A percentile compares a stretch with the other conserved stretches of the same genome.
Conservation (phyloP, 768 basidiomycete genomes). For the Mycena vitilis region DNA sequence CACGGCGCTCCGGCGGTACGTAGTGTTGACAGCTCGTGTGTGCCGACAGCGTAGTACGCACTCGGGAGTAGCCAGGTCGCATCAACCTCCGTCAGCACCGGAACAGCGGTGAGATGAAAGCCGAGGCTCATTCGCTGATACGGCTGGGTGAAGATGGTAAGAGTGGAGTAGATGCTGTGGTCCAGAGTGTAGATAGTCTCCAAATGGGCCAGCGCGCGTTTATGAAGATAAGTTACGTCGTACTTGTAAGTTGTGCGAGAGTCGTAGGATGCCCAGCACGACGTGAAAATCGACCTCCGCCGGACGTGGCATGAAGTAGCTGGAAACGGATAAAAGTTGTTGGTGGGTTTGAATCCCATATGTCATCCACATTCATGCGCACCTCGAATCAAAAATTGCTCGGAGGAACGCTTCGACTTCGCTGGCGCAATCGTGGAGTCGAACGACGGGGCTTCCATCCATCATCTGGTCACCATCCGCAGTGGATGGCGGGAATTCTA, state of each 20-base stretch:
- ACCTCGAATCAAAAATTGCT: not conserved
- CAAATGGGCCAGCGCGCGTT: not conserved
- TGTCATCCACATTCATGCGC: not conserved
- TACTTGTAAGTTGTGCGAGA: conserved; percentile 7
- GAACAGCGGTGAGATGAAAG: not conserved
- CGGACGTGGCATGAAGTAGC: conserved; percentile 2
- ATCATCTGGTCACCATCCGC: not conserved
- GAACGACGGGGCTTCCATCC: not conserved
- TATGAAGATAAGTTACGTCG: not conserved
- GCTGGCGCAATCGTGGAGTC: not conserved
- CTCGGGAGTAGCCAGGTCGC: not conserved
- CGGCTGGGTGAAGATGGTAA: not conserved
- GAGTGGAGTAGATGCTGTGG: not conserved
- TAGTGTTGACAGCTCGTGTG: not conserved
- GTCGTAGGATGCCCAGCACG: not conserved
- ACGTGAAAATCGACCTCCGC: not conserved
- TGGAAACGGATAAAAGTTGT: no score
- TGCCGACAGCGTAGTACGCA: not conserved
- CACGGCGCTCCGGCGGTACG: not conserved
- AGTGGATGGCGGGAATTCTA: not conserved
- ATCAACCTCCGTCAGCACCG: not conserved
- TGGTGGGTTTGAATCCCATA: no score
- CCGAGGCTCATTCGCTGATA: not conserved
- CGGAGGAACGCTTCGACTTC: conserved; percentile 1
- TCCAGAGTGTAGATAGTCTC: not conserved